Percentiles rank a stretch among this genome's conserved stretches.
Conservation (phyloP, 345 rosid species). For the Hibiscus mutabilis region DNA sequence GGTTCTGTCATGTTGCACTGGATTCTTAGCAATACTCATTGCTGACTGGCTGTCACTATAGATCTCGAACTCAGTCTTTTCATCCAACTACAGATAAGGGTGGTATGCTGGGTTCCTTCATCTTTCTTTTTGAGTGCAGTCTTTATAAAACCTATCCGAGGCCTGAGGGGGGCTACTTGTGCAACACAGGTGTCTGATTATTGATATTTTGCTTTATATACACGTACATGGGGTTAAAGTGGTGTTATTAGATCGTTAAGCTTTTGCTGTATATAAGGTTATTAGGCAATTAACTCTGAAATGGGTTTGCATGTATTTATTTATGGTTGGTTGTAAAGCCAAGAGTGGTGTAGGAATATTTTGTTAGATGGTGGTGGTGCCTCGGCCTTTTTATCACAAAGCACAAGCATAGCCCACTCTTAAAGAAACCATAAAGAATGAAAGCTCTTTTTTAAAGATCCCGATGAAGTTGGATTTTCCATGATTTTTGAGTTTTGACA, state of each 20-base stretch:
- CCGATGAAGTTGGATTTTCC: no score
- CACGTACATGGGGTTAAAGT: neutral
- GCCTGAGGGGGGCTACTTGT: neutral
- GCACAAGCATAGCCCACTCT: conserved; percentile 19
- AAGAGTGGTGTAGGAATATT: neutral
- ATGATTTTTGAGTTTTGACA: no score
- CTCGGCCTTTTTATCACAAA: neutral
- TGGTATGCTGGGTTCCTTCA: conserved; percentile 10
- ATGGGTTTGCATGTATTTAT: neutral
- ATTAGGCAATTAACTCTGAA: neutral
- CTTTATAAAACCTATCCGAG: no score
- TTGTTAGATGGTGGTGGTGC: neutral
- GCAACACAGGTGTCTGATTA: neutral
- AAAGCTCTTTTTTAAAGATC: no score
- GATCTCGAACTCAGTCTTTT: no score
- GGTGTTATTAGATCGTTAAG: no score
- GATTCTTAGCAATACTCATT: no score
- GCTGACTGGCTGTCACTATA: no score
- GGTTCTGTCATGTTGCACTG: no score
- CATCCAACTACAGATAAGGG: no score
- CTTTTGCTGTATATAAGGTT: neutral
- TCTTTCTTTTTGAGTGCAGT: neutral
- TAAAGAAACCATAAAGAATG: no score
- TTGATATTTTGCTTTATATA: no score
- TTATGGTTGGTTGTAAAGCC: neutral